Evolutionary conservation across 2,329 filamentous ascomycete genomes (phyloP).

Genomic region (Rutstroemia sp.): DNA sequence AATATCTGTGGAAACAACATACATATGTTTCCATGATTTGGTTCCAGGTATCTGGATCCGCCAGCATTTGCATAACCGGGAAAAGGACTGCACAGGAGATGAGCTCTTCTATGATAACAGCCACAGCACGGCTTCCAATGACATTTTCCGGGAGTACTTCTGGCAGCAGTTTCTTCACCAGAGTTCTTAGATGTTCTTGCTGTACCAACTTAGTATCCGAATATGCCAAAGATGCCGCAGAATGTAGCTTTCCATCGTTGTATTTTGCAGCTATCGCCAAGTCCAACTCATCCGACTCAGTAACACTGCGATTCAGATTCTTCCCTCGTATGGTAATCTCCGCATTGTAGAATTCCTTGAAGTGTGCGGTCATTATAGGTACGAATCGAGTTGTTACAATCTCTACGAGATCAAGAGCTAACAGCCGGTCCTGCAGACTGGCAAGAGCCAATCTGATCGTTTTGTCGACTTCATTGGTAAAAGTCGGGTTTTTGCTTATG

Average conservation of each 20-base stretch:
- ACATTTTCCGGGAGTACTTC: constrained; percentile 66
- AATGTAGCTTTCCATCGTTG: constrained; percentile 78
- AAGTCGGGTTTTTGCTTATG: constrained; percentile 74
- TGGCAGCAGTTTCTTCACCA: constrained; percentile 67
- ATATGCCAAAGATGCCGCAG: constrained; percentile 74
- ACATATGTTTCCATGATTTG: constrained; percentile 84
- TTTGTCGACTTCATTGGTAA: constrained; percentile 80
- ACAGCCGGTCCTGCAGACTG: constrained; percentile 63
- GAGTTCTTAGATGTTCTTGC: constrained; percentile 77
- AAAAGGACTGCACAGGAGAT: constrained; percentile 86
- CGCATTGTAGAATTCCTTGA: constrained; percentile 85
- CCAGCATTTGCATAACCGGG: constrained; percentile 70
- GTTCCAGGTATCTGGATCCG: constrained; percentile 96
- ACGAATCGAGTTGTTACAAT: constrained; percentile 74
- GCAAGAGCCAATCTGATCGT: constrained; percentile 66
- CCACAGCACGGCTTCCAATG: constrained; percentile 72
- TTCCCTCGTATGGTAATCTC: constrained; percentile 80
- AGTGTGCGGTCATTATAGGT: constrained; percentile 80
- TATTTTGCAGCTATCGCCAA: constrained; percentile 94
- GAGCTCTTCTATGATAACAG: constrained; percentile 77
- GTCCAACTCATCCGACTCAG: constrained; percentile 93
- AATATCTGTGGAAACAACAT: constrained; percentile 20
- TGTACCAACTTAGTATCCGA: constrained; percentile 79
- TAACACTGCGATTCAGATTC: constrained; percentile 81
- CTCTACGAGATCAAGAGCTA: constrained; percentile 75